phyloP scores from a whole-genome alignment of 2,329 filamentous ascomycete genomes.

The Emmonsia crescens region DNA sequence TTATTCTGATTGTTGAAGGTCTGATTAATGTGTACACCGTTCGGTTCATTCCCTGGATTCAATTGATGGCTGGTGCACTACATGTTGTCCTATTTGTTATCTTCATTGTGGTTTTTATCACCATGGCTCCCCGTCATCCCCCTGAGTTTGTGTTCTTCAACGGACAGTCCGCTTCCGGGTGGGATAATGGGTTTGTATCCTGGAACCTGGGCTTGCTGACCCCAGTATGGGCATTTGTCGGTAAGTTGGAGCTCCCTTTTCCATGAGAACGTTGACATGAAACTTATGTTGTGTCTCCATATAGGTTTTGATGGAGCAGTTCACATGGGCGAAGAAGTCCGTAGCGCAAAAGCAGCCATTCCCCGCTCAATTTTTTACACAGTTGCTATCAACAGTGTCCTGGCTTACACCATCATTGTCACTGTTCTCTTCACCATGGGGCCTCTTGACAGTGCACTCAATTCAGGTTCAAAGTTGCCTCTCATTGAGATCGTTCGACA shows the following conservation, averaged over 20 bases:
- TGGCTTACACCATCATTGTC: slow-evolving; percentile 33
- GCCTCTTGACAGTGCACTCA: slow-evolving; percentile 24
- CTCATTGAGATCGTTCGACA: slow-evolving; percentile 34
- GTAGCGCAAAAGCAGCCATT: slow-evolving; percentile 36
- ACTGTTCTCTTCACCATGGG: slow-evolving; percentile 37
- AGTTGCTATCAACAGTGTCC: slow-evolving; percentile 30
- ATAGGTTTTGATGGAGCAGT: slow-evolving; percentile 38
- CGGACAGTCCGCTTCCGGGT: slow-evolving; percentile 21
- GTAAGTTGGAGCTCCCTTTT: slow-evolving; percentile 10
- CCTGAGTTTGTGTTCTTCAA: slow-evolving; percentile 24
- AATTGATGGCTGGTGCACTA: slow-evolving; percentile 26
- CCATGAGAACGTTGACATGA: neutral
- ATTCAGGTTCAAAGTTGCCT: slow-evolving; percentile 24
- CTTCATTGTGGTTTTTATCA: slow-evolving; percentile 25
- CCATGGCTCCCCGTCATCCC: slow-evolving; percentile 23
- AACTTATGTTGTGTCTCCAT: neutral
- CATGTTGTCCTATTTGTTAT: slow-evolving; percentile 28
- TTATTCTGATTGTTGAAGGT: slow-evolving; percentile 22
- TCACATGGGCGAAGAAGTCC: slow-evolving; percentile 39
- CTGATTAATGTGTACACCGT: slow-evolving; percentile 26
- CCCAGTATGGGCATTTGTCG: slow-evolving; percentile 22
- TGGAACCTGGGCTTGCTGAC: slow-evolving; percentile 31
- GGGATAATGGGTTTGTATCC: slow-evolving; percentile 23
- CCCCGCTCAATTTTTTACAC: slow-evolving; percentile 36
- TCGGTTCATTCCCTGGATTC: slow-evolving; percentile 30